phyloP scores from a whole-genome alignment of 2,329 filamentous ascomycete species.

The Ophiognomonia clavigignenti-juglandacearum region DNA sequence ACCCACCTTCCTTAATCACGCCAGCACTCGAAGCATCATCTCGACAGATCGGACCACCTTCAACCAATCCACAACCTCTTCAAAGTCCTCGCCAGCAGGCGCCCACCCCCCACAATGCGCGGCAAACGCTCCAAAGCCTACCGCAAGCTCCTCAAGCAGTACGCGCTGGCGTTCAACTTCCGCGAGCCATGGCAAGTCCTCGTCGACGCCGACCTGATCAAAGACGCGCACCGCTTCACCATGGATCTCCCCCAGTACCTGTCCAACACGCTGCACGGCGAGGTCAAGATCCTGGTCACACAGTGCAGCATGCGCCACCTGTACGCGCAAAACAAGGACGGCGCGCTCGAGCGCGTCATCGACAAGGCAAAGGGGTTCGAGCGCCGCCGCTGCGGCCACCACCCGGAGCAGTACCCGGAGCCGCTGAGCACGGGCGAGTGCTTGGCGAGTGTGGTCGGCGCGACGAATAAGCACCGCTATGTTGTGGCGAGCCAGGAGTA shows the following conservation, averaged over 20 bases:
- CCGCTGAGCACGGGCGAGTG: constrained; percentile 68
- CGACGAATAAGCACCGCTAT: constrained; percentile 76
- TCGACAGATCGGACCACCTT: too few species aligned
- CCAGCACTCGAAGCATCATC: neutral
- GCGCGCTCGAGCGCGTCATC: constrained; percentile 56
- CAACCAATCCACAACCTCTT: neutral
- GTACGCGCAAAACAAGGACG: constrained; percentile 57
- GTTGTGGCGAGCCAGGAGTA: constrained; percentile 70
- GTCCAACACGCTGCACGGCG: constrained; percentile 51
- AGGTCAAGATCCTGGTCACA: constrained; percentile 69
- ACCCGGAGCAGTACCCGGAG: constrained; percentile 64
- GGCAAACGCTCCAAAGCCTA: constrained; percentile 51
- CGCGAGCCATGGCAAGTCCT: constrained; percentile 92
- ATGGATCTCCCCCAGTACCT: constrained; percentile 63
- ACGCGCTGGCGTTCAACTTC: constrained; percentile 82
- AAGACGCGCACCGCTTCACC: constrained; percentile 76
- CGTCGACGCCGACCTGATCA: constrained; percentile 80
- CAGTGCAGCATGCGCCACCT: constrained; percentile 70
- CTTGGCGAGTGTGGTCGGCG: constrained; percentile 71
- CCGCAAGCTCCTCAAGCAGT: constrained; percentile 88
- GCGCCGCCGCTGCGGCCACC: constrained; percentile 73
- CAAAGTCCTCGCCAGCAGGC: neutral
- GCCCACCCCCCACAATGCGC: constrained; percentile 32
- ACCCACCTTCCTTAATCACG: neutral
- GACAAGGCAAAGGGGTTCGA: constrained; percentile 68